These are phyloP conservation scores for Hirschfeldia incana DNA, from an alignment of 345 rosid genomes.

Conservation along the genomic window DNA sequence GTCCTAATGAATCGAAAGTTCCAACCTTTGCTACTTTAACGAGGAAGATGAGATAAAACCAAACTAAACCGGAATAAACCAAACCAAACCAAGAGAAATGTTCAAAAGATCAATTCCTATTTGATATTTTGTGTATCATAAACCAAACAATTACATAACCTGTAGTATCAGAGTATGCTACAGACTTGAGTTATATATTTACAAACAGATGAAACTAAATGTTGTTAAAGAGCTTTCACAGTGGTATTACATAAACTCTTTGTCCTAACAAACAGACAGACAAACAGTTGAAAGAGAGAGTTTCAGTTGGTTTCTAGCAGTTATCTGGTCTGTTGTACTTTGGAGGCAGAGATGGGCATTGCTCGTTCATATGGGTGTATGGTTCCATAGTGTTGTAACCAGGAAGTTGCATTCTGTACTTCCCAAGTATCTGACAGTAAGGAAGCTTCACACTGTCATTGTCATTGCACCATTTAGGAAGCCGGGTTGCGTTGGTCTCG, in stretches of 20 bases:
- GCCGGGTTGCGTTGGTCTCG: conserved; percentile 70
- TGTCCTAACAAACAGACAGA: conserved; percentile 30
- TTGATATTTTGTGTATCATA: not conserved
- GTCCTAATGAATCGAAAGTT: conserved; percentile 17
- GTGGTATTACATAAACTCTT: not conserved
- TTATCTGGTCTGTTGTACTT: conserved; percentile 61
- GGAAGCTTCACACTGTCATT: conserved; percentile 70
- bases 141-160: conserved; percentile 14
- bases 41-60: not conserved
- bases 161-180: conserved; percentile 5
- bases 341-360: conserved; percentile 88
- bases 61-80: not conserved
- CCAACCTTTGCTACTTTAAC: not conserved
- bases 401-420: conserved; percentile 90
- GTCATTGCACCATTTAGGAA: conserved; percentile 92
- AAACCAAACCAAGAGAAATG: not conserved
- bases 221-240: not conserved
- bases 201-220: conserved; percentile 4
- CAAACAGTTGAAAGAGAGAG: not conserved
- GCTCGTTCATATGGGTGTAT: conserved; percentile 84
- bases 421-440: conserved; percentile 84
- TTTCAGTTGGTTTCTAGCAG: conserved; percentile 49
- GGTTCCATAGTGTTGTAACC: conserved; percentile 81
- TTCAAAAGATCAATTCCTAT: not conserved
- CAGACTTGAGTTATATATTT: conserved; percentile 19